Evolutionary conservation across 257 asterid genomes (phyloP), one percentile per base, ranked within the genome.

Genomic region (Solanum raphanifolium): DNA sequence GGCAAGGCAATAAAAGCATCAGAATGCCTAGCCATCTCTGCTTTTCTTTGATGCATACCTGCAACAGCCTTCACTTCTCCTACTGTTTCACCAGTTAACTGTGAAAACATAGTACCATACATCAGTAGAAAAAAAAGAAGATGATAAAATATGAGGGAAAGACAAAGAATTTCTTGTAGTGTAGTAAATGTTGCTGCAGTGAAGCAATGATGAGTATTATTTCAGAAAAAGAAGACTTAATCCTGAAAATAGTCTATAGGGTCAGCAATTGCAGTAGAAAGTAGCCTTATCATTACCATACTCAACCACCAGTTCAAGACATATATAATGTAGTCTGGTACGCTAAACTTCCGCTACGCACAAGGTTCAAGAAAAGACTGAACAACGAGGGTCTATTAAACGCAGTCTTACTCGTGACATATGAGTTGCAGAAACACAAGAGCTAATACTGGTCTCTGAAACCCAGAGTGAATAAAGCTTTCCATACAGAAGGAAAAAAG

Each of bases 1-100:
- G 99, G 99, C 89, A 97, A 94, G 92, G 99, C 99, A 94, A 97
- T 97, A 93, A 97, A 97, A 89, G 99, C 99, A 91, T 97, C 98
- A n/a, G 99, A 97, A 83, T 97, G 96, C 93, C 85, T 94, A 84
- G 98, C 98, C 99, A 97, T 97, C 90, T 97, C 98, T 62, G 99
- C 99, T 93, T 97, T 97, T 91, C 99, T 95, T 94, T 97, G 98
- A 88, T 97, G 99, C 99, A 97, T 97, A 91, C 92, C 98, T 89
- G 98, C 96, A 89, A 97, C 99, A 87, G 98, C 98, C 93, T 93
- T 95, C 95, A 97, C 98, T 95, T 97, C 98, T 87, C 99, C 99
- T 91, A 97, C 98, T 88, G 98, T 95, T 91, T 90, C 94, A 87
- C 99, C 99, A 91, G 98, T 97, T 93, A 97, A 92, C 99, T 97